Conservation (phyloP, 495 filamentous ascomycete species). For the Penicillium salamii region DNA sequence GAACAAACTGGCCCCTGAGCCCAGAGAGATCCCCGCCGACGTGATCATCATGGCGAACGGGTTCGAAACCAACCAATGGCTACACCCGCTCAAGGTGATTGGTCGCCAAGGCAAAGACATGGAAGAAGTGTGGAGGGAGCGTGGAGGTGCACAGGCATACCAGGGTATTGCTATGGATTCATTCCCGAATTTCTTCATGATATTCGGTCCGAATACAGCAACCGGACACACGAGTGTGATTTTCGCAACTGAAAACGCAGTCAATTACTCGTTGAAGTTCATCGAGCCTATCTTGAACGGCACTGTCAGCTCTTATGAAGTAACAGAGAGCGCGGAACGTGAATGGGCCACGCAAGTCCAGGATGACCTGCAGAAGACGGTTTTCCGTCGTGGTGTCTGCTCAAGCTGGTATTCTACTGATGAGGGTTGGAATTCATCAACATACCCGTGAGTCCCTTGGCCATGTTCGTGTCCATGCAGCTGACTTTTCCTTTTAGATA, state of each 20-base stretch:
- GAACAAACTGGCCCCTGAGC: slow-evolving; percentile 29
- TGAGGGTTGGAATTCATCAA: slow-evolving; percentile 57
- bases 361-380: slow-evolving; percentile 47
- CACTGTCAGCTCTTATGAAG: slow-evolving; percentile 38
- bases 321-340: slow-evolving; percentile 52
- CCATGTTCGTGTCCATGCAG: not conserved
- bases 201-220: slow-evolving; percentile 64
- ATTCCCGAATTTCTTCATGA: slow-evolving; percentile 68
- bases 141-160: slow-evolving; percentile 63
- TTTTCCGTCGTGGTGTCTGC: slow-evolving; percentile 53
- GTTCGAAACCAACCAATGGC: slow-evolving; percentile 46
- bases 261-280: slow-evolving; percentile 46
- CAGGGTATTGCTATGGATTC: slow-evolving; percentile 61
- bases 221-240: slow-evolving; percentile 64
- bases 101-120: slow-evolving; percentile 49
- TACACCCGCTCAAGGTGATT: slow-evolving; percentile 31
- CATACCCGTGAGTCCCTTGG: slow-evolving; percentile 51
- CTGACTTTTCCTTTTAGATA: slow-evolving; percentile 31
- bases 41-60: slow-evolving; percentile 60
- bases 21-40: slow-evolving; percentile 51
- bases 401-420: slow-evolving; percentile 56
- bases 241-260: slow-evolving; percentile 57
- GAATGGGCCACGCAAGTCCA: slow-evolving; percentile 55
- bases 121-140: slow-evolving; percentile 51
- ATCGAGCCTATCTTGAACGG: slow-evolving; percentile 41